phyloP scores from a whole-genome alignment of 2,329 filamentous ascomycete species.

The Cylindrodendrum hubeiense region DNA sequence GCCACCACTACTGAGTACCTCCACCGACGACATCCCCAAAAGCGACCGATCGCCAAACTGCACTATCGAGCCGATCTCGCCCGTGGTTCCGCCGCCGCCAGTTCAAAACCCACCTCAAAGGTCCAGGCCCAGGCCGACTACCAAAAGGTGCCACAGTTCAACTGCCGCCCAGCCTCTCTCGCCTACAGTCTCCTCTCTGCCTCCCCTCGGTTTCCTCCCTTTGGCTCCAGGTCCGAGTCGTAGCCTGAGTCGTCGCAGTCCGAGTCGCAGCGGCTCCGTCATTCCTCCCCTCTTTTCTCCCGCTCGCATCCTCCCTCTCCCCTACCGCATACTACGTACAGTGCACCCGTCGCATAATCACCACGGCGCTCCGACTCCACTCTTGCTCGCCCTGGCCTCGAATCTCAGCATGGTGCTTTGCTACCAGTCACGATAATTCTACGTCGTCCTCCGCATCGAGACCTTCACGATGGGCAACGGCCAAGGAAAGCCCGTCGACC shows the following conservation, averaged over 20 bases:
- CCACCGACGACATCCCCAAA: conserved; percentile 32
- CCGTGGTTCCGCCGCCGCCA: conserved; percentile 39
- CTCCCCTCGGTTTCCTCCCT: conserved; percentile 18
- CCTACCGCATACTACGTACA: conserved; percentile 23
- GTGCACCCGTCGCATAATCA: conserved; percentile 37
- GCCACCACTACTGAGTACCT: conserved; percentile 17
- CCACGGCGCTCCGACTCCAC: conserved; percentile 42
- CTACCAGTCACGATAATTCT: conserved; percentile 46
- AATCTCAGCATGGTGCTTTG: conserved; percentile 47
- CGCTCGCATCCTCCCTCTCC: conserved; percentile 8
- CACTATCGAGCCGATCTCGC: conserved; percentile 38
- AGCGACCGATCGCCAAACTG: conserved; percentile 30
- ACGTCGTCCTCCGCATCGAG: conserved; percentile 42
- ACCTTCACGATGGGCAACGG: conserved; percentile 84
- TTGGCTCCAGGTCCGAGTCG: neutral
- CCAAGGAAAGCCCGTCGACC: conserved; percentile 92
- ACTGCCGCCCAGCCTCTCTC: conserved; percentile 34
- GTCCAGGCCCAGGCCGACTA: conserved; percentile 37
- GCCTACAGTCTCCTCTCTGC: conserved; percentile 15
- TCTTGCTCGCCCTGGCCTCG: conserved; percentile 34
- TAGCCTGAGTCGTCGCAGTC: conserved; percentile 9
- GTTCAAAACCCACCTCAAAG: conserved; percentile 38
- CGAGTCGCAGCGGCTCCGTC: conserved; percentile 1
- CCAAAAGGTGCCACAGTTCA: conserved; percentile 30
- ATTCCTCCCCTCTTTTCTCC: conserved; percentile 14